Evolutionary conservation across 2,329 filamentous ascomycete genomes (phyloP).

Genomic region (Ophiocordyceps camponoti-saundersi): DNA sequence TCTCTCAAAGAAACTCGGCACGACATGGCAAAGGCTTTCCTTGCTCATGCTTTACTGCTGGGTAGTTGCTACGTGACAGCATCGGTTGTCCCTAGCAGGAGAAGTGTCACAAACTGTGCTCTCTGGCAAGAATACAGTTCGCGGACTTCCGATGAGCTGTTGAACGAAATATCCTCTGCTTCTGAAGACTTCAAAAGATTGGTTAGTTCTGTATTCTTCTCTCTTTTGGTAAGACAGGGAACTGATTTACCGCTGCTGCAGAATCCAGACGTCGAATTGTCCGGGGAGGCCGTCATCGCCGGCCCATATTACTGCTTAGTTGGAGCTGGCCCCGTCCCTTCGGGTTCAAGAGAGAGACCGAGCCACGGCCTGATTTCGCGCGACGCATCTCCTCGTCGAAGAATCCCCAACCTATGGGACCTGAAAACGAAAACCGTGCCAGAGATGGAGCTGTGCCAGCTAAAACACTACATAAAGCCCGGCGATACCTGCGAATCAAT

Average conservation of each 20-base stretch:
- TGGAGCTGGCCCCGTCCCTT: background rate
- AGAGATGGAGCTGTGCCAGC: background rate
- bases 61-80: background rate
- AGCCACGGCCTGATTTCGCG: background rate
- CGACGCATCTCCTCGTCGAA: background rate
- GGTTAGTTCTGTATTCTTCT: background rate
- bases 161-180: background rate
- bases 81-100: background rate
- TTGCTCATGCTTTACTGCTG: background rate
- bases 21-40: background rate
- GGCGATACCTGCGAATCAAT: background rate
- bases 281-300: background rate
- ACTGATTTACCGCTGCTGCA: background rate
- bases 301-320: background rate
- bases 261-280: background rate
- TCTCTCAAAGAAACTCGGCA: background rate
- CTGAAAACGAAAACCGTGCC: background rate
- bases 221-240: background rate
- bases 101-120: background rate
- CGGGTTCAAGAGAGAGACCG: background rate
- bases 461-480: background rate
- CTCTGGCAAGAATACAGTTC: background rate
- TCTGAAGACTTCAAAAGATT: background rate
- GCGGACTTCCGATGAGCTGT: background rate
- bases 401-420: too few relatives aligned